A percentile compares a stretch with the other conserved stretches of the same genome.
These are phyloP conservation scores for Westerdykella sp. DNA, from an alignment of 2,329 filamentous ascomycete genomes.

Conservation along the genomic window DNA sequence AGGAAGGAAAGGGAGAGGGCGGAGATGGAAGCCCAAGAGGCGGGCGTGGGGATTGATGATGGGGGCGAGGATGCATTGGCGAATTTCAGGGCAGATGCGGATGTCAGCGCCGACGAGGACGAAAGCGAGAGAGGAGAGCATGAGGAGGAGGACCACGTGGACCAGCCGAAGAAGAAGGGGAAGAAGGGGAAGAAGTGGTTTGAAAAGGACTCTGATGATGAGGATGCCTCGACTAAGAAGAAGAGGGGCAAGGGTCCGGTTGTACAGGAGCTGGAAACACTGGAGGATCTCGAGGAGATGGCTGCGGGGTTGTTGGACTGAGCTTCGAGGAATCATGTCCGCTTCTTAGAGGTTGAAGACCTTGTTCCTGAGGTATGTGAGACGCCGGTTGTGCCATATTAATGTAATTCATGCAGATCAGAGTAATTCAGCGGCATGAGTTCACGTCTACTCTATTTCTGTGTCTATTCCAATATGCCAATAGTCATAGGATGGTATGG, in stretches of 20 bases:
- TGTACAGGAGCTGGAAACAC: conserved; percentile 65
- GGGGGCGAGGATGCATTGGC: conserved; percentile 37
- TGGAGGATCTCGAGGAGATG: conserved; percentile 72
- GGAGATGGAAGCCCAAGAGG: conserved; percentile 39
- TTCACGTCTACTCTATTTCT: too few relatives aligned
- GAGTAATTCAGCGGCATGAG: too few relatives aligned
- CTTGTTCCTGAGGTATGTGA: too few relatives aligned
- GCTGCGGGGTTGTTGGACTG: conserved; percentile 62
- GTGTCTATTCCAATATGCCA: too few relatives aligned
- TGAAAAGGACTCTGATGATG: conserved; percentile 57
- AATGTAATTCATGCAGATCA: too few relatives aligned
- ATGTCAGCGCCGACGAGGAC: conserved; percentile 24
- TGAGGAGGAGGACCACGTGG: conserved; percentile 41
- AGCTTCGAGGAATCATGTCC: too few relatives aligned
- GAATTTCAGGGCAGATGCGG: conserved; percentile 38
- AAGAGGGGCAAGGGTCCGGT: conserved; percentile 44
- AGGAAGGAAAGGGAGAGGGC: conserved; percentile 60
- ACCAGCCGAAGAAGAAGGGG: conserved; percentile 38
- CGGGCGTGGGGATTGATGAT: conserved; percentile 26
- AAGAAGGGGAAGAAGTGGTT: conserved; percentile 78
- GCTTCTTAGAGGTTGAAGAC: too few relatives aligned
- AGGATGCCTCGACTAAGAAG: conserved; percentile 35
- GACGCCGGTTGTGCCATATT: too few relatives aligned
- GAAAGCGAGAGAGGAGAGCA: conserved; percentile 39
- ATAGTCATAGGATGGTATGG: too few relatives aligned